phyloP scores from a whole-genome alignment of 2,329 filamentous ascomycete species.

The Fusarium pseudoanthophilum region DNA sequence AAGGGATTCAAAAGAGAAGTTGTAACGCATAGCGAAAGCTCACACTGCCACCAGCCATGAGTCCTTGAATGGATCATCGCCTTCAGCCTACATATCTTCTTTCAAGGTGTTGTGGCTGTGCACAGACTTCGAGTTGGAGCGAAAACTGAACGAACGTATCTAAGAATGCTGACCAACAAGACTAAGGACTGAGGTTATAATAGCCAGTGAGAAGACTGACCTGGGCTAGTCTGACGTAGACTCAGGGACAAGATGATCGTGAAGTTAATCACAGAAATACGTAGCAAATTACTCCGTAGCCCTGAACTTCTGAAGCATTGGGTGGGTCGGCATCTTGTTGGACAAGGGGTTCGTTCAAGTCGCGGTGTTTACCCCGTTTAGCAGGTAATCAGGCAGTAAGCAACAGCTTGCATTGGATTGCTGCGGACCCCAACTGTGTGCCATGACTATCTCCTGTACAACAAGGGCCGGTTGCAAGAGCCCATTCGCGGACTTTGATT shows the following conservation, averaged over 20 bases:
- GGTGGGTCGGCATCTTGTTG: slow-evolving; percentile 3
- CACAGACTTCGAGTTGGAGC: not conserved
- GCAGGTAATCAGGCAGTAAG: slow-evolving; percentile 2
- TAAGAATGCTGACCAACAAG: slow-evolving; percentile 11
- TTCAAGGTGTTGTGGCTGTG: slow-evolving; percentile 13
- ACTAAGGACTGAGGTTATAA: not conserved
- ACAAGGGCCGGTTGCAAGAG: not conserved
- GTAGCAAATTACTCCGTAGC: not conserved
- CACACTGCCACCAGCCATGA: not conserved
- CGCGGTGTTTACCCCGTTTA: not conserved
- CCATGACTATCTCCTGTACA: not conserved
- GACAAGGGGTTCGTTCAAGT: slow-evolving; percentile 1
- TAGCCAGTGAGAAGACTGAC: not conserved
- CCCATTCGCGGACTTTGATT: slow-evolving; percentile 1
- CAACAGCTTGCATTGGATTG: slow-evolving; percentile 4
- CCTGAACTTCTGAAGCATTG: not conserved
- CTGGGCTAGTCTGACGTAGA: not conserved
- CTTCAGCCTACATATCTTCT: not conserved
- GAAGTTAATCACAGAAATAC: not conserved
- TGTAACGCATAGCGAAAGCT: not conserved
- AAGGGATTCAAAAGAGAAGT: not conserved
- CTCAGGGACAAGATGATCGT: not conserved
- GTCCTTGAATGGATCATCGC: not conserved
- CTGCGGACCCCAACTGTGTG: not conserved
- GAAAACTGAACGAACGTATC: not conserved